Conservation (phyloP, 1,139 yeast species). For the Taphrina communis region DNA sequence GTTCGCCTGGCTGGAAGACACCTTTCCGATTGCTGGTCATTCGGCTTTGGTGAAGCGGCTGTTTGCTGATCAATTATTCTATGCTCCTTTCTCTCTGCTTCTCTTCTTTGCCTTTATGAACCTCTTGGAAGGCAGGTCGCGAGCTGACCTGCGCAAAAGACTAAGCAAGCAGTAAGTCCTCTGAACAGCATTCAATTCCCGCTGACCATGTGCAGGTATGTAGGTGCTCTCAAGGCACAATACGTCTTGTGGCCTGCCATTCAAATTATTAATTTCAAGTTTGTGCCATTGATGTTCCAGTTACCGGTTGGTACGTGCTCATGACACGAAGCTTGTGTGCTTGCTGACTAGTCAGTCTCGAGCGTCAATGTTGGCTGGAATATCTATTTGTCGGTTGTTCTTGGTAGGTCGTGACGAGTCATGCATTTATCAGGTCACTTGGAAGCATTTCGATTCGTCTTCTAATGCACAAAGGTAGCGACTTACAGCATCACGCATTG, state of each 20-base stretch:
- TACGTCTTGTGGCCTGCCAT: slow-evolving; percentile 90
- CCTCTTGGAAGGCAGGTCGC: slow-evolving; percentile 60
- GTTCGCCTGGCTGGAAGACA: slow-evolving; percentile 42
- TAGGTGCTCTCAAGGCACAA: slow-evolving; percentile 52
- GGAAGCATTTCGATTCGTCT: neutral
- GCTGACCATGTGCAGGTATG: slow-evolving; percentile 12
- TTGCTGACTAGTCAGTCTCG: slow-evolving; percentile 26
- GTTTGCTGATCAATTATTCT: slow-evolving; percentile 65
- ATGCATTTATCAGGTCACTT: neutral
- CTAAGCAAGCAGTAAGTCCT: slow-evolving; percentile 41
- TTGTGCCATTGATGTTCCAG: slow-evolving; percentile 41
- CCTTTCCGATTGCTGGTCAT: slow-evolving; percentile 33
- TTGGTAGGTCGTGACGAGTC: slow-evolving; percentile 18
- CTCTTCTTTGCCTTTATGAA: slow-evolving; percentile 73
- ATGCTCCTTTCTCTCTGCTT: slow-evolving; percentile 77
- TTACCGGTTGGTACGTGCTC: slow-evolving; percentile 33
- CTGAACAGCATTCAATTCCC: neutral
- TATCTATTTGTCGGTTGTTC: slow-evolving; percentile 30
- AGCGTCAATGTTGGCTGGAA: slow-evolving; percentile 39
- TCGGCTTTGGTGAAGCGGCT: slow-evolving; percentile 39
- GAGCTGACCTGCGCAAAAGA: slow-evolving; percentile 44
- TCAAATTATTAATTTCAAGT: slow-evolving; percentile 69
- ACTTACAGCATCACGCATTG: neutral
- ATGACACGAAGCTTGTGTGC: neutral
- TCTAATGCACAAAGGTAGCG: neutral